A percentile compares a stretch with the other conserved stretches of the same genome.
Evolutionary conservation across 441 rosid genomes (phyloP).

Genomic region (Pelargonium myrrhifolium): DNA sequence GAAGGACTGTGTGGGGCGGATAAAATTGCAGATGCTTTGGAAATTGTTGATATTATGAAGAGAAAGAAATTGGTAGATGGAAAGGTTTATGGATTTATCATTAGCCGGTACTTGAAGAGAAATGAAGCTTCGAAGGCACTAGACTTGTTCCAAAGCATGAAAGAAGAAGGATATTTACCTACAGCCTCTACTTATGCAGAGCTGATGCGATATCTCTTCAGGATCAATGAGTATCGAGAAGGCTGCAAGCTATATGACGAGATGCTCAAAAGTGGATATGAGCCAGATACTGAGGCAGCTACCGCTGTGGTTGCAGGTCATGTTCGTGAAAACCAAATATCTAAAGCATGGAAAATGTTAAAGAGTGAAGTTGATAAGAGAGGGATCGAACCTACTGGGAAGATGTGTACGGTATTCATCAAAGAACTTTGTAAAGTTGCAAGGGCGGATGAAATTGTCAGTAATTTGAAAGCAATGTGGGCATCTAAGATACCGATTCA

Average conservation of each 20-base stretch:
- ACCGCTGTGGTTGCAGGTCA: slow-evolving; percentile 65
- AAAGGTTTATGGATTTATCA: slow-evolving; percentile 43
- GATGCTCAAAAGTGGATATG: slow-evolving; percentile 54
- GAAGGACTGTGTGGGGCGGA: slow-evolving; percentile 63
- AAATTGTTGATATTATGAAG: slow-evolving; percentile 62
- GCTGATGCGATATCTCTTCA: slow-evolving; percentile 57
- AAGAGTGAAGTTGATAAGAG: slow-evolving; percentile 38
- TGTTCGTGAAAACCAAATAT: slow-evolving; percentile 40
- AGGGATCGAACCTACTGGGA: slow-evolving; percentile 49
- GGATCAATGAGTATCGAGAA: slow-evolving; percentile 37
- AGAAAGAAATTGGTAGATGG: slow-evolving; percentile 37
- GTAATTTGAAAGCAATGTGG: slow-evolving; percentile 47
- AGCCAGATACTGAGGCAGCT: slow-evolving; percentile 45
- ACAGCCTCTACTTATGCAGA: slow-evolving; percentile 52
- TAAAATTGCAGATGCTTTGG: slow-evolving; percentile 64
- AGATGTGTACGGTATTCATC: slow-evolving; percentile 46
- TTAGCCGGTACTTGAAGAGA: slow-evolving; percentile 55
- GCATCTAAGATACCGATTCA: slow-evolving; percentile 40
- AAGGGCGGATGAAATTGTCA: slow-evolving; percentile 44
- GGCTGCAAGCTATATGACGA: slow-evolving; percentile 52
- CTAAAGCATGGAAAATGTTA: slow-evolving; percentile 67
- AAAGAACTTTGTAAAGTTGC: slow-evolving; percentile 60
- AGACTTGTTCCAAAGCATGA: slow-evolving; percentile 43
- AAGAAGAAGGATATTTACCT: slow-evolving; percentile 41
- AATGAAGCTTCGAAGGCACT: slow-evolving; percentile 52